These are phyloP conservation scores for Bryoglossum gracile DNA, from an alignment of 495 filamentous ascomycete species.

Conservation along the genomic window DNA sequence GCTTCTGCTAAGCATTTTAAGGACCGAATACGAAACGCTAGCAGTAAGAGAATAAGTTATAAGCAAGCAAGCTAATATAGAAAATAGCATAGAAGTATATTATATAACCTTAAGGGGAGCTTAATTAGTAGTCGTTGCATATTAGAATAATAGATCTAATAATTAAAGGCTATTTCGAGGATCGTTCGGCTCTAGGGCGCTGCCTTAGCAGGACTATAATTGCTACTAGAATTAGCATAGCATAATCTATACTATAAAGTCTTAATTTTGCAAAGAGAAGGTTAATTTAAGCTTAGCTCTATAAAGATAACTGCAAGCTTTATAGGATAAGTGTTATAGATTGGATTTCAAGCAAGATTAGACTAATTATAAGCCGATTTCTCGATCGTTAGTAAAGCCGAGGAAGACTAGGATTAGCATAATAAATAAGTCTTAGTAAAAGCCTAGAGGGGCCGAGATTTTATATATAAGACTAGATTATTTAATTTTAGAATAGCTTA, in stretches of 20 bases:
- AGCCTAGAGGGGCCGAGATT: slow-evolving; percentile 18
- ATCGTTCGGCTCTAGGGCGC: slow-evolving; percentile 15
- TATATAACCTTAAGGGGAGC: too few relatives aligned
- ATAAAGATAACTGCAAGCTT: too few relatives aligned
- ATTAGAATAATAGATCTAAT: slow-evolving; percentile 7
- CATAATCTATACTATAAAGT: slow-evolving; percentile 13
- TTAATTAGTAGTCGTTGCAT: not conserved
- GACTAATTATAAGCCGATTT: too few relatives aligned
- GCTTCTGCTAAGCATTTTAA: slow-evolving; percentile 17
- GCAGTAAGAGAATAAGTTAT: slow-evolving; percentile 13
- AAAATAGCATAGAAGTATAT: not conserved
- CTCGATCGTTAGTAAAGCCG: too few relatives aligned
- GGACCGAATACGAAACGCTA: slow-evolving; percentile 20
- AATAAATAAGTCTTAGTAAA: too few relatives aligned
- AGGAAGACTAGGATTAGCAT: too few relatives aligned
- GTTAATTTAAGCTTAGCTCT: too few relatives aligned
- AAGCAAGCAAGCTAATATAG: slow-evolving; percentile 13
- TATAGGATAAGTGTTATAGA: too few relatives aligned
- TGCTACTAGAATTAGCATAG: slow-evolving; percentile 12
- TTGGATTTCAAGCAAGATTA: too few relatives aligned
- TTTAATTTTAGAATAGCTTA: slow-evolving; percentile 16
- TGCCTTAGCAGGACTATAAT: slow-evolving; percentile 11
- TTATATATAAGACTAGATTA: slow-evolving; percentile 12
- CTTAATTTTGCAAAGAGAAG: slow-evolving; percentile 15
- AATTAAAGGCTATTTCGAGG: too few relatives aligned